Conservation (phyloP, 2,329 filamentous ascomycete genomes). For the Malbranchea cinnamomea region DNA sequence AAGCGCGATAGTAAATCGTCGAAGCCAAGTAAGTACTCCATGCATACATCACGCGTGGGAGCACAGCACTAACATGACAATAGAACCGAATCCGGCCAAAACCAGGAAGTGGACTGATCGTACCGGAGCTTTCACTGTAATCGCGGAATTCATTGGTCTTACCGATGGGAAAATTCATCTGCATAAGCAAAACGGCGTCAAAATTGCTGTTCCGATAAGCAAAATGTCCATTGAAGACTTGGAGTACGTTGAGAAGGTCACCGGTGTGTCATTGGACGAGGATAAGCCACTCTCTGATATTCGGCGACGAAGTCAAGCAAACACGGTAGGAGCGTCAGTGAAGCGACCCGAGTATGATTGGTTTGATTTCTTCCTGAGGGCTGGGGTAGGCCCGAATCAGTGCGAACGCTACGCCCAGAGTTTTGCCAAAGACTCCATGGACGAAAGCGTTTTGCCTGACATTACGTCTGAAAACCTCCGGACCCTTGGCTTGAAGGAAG, state of each 20-base stretch:
- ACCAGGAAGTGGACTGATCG: constrained; percentile 90
- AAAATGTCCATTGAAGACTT: constrained; percentile 96
- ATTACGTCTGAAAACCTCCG: constrained; percentile 71
- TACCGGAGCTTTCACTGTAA: constrained; percentile 90
- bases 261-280: constrained; percentile 77
- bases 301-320: constrained; percentile 34
- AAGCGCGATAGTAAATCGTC: constrained; percentile 52
- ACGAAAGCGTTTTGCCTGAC: constrained; percentile 79
- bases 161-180: constrained; percentile 95
- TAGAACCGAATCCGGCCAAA: constrained; percentile 70
- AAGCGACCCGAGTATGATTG: constrained; percentile 67
- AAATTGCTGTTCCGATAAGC: constrained; percentile 85
- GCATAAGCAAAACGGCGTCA: constrained; percentile 95
- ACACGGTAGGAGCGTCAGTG: constrained; percentile 22
- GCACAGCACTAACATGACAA: constrained; percentile 1
- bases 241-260: constrained; percentile 79
- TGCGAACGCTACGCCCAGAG: constrained; percentile 89
- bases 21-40: constrained; percentile 56
- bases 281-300: constrained; percentile 87
- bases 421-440: constrained; percentile 86
- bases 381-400: constrained; percentile 79
- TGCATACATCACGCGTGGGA: not conserved
- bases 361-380: constrained; percentile 96
- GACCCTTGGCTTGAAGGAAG: constrained; percentile 84
- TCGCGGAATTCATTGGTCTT: constrained; percentile 87